Base-by-base conservation (phyloP, 495 filamentous ascomycete species). In the Physcia stellaris region DNA sequence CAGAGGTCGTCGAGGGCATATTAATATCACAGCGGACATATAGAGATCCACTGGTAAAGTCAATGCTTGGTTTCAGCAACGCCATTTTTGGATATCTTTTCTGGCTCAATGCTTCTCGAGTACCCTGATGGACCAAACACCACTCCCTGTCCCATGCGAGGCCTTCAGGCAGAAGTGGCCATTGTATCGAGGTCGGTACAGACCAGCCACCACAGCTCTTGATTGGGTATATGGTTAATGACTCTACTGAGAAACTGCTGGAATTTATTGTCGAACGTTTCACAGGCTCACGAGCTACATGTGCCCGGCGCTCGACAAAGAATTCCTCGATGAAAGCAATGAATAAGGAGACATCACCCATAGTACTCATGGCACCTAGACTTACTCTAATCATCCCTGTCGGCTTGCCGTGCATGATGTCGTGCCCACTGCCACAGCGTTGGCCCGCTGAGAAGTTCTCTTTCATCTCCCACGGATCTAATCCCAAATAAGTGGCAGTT, bases 131-230 rank as follows among this genome's bases (percentile, higher is more conserved):
- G 17, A 90, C 65, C 10, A 90, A 52, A 50, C 82, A 87, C 83
- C 83, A 90, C 56, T 88, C 83, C 39, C 83, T 58, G 51, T 90
- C 84, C 83, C 83, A 87, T 23, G 72, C 76, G 6, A 90, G 59
- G 1, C 83, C 83, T 58, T 84, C 78, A 4, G 63, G 54, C 26
- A 63, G 64, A 24, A 87, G 62, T 47, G 80, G 75, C 83, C 83
- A 90, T 22, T 56, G 35, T 12, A 49, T 50, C 17, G 50, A 63
- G 0, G 49, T 24, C 3, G 80, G 74, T 35, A 90, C 63, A 3
- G 54, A 57, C 46, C 71, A 83, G 4, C 75, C 76, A 4, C 67
- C 76, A 49, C 84, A 90, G 48, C 73, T 79, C 55, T 86, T 88
- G 55, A 90, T 83, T 2, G 83, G 84, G 51, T 83, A 57, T 18